phyloP scores from a whole-genome alignment of 2,329 filamentous ascomycete genomes.

The Seiridium cupressi region DNA sequence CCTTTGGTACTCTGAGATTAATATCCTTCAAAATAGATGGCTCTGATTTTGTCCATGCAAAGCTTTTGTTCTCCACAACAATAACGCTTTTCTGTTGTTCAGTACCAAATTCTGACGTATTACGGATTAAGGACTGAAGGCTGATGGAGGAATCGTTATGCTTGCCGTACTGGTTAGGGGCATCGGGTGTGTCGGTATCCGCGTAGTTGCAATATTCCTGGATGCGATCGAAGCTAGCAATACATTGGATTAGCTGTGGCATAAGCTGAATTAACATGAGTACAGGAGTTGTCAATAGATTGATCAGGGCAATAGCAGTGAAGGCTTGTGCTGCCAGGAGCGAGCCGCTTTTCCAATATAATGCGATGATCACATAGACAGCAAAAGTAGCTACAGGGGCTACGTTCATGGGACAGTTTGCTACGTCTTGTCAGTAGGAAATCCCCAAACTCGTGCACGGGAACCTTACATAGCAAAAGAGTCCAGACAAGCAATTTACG shows the following conservation, averaged over 20 bases:
- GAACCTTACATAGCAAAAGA: constrained; percentile 16
- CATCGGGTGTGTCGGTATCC: not conserved
- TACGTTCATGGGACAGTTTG: constrained; percentile 1
- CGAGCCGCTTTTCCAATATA: constrained; percentile 7
- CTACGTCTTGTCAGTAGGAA: not conserved
- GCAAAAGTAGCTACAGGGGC: constrained; percentile 6
- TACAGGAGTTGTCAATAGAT: not conserved
- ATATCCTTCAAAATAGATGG: constrained; percentile 21
- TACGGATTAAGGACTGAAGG: not conserved
- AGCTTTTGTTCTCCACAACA: not conserved
- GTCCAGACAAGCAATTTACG: constrained; percentile 20
- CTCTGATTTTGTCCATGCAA: constrained; percentile 3
- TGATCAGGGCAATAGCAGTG: constrained; percentile 8
- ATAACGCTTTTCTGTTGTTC: not conserved
- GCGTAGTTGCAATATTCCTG: constrained; percentile 12
- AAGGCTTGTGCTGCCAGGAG: constrained; percentile 7
- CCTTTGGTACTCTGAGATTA: constrained; percentile 14
- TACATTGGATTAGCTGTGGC: constrained; percentile 6
- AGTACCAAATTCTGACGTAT: not conserved
- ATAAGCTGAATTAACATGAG: constrained; percentile 4
- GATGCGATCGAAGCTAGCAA: constrained; percentile 11
- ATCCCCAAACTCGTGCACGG: no score
- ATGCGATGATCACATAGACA: constrained; percentile 6
- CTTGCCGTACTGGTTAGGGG: not conserved
- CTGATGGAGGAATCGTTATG: not conserved